Base-by-base conservation (phyloP, 345 rosid genomes). In the Psidium guajava region DNA sequence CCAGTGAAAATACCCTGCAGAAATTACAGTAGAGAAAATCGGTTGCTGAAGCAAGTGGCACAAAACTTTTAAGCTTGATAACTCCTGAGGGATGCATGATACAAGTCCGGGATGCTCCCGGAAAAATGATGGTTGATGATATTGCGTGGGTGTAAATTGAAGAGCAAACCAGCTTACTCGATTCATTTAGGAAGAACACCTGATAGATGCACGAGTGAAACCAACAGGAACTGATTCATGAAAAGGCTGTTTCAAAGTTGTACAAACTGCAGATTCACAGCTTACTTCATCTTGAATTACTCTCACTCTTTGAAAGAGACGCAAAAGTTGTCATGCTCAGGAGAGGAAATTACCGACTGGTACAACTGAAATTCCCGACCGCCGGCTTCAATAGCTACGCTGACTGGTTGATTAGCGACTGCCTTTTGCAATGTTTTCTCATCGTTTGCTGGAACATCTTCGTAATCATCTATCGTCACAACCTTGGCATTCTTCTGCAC, bases 401-500 rank as follows among this genome's bases (percentile, higher is more conserved):
- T 91, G 15, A 97, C 84, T 1, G 99, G 99, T 86, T 97, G 99
- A 28, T 91, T 87, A 51, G 96, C 93, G 77, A 95, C 93, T 1
- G 99, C 99, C 87, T 90, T 95, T 89, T 92, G 85, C 90, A 97
- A 77, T 44, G 95, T 95, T 0, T 53, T 83, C 92, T 95, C 98
- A 10, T 86, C 14, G 57, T 97, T 91, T 4, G 1, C 81, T 5
- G 94, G 96, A 52, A 97, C 98, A 92, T 96, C 98, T 42, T 96
- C 98, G n/a, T 96, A 97, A 5, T 40, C 57, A 84, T 96, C 94
- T 47, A 97, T 94, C 0, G 91, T 44, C 18, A 97, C 99, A 86
- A 95, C 98, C 87, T n/a, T 95, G 50, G 98, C 95, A 86, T 93
- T 96, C 92, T 93, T 94, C 99, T 95, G 91, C 87, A 90, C 54